Conservation (phyloP, 371 early-diverging fungal genomes). For the Lichtheimia hyalospora region DNA sequence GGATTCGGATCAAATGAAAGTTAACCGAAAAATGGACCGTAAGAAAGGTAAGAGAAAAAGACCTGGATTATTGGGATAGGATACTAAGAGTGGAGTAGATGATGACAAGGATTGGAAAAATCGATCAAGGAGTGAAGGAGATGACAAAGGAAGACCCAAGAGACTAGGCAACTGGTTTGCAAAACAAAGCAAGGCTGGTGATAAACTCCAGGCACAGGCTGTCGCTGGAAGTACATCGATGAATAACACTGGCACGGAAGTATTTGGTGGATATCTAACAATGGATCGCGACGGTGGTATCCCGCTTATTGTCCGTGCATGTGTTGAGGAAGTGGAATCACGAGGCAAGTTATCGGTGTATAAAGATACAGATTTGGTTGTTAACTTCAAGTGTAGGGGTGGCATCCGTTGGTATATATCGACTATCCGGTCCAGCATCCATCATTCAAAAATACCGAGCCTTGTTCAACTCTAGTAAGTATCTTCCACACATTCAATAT, state of each 20-base stretch:
- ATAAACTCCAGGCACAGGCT: conserved; percentile 13
- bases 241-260: conserved; percentile 26
- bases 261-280: conserved; percentile 69
- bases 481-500: background rate
- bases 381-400: conserved; percentile 31
- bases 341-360: conserved; percentile 38
- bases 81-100: conserved; percentile 1
- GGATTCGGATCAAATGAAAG: conserved; percentile 29
- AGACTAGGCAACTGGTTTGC: conserved; percentile 28
- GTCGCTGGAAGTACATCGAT: conserved; percentile 8
- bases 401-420: conserved; percentile 76
- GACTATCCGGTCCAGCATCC: conserved; percentile 77
- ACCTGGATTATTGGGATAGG: background rate
- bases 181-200: conserved; percentile 20
- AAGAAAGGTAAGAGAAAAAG: conserved; percentile 7
- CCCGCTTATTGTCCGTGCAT: conserved; percentile 64
- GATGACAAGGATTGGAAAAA: conserved; percentile 12
- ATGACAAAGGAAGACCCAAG: conserved; percentile 18
- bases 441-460: conserved; percentile 67
- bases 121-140: conserved; percentile 12
- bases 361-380: background rate
- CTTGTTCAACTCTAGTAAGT: conserved; percentile 46
- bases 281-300: conserved; percentile 48
- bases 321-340: conserved; percentile 68
- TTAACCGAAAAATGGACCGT: conserved; percentile 19